Evolutionary conservation across 2,329 filamentous ascomycete species (phyloP).

Genomic region (Neophaeococcomyces mojaviensis): DNA sequence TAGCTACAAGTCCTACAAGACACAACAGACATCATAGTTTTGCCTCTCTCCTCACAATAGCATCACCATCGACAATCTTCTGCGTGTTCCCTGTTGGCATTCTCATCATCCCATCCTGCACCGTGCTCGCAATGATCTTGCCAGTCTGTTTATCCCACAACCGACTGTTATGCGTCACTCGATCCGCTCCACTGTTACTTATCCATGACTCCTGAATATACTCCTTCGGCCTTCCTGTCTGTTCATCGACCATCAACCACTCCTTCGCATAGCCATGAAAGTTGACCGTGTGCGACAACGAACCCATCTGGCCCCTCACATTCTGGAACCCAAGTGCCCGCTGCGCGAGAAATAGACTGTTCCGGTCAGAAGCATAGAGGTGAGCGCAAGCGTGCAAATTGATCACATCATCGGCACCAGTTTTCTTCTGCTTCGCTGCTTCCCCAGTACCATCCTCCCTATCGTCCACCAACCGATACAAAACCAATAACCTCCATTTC

Average conservation of each 20-base stretch:
- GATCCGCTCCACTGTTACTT: conserved; percentile 36
- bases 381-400: conserved; percentile 53
- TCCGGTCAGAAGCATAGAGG: conserved; percentile 50
- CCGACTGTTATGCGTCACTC: conserved; percentile 41
- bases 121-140: conserved; percentile 38
- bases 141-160: conserved; percentile 34
- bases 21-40: conserved; percentile 2
- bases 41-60: conserved; percentile 1
- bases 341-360: conserved; percentile 46
- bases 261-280: conserved; percentile 38
- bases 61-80: conserved; percentile 4
- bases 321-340: conserved; percentile 41
- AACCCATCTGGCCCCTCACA: conserved; percentile 37
- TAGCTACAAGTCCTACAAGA: not conserved
- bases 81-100: conserved; percentile 14
- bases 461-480: conserved; percentile 40
- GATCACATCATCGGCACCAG: conserved; percentile 31
- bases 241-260: conserved; percentile 34
- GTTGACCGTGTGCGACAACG: conserved; percentile 42
- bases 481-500: conserved; percentile 37
- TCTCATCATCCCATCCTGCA: conserved; percentile 44
- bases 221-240: conserved; percentile 32
- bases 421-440: conserved; percentile 17
- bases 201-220: conserved; percentile 45
- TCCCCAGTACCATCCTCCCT: conserved; percentile 23